Percentiles rank a stretch among this genome's conserved stretches.
Evolutionary conservation across 192 early-diverging fungal species (phyloP).

Genomic region (Backusella westeae): DNA sequence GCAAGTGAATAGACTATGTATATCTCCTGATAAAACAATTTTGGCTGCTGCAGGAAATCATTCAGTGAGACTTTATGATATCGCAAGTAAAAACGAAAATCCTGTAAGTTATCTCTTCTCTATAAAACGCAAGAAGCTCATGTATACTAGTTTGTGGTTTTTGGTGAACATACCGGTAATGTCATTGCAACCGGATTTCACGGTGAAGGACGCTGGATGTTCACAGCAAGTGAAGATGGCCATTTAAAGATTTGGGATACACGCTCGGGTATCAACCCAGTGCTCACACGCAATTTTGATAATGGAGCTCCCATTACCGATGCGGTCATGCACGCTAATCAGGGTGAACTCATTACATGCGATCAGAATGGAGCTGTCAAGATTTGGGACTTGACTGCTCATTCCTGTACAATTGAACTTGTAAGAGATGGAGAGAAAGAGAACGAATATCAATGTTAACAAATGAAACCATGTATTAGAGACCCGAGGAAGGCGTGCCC

Average conservation of each 20-base stretch:
- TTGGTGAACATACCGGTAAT: conserved; percentile 61
- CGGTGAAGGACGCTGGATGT: conserved; percentile 75
- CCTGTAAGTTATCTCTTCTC: conserved; percentile 45
- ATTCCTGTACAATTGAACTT: conserved; percentile 62
- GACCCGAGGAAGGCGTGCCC: conserved; percentile 77
- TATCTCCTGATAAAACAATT: conserved; percentile 86
- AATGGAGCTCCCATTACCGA: conserved; percentile 59
- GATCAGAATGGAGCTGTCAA: conserved; percentile 76
- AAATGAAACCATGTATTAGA: conserved; percentile 19
- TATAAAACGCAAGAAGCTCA: neutral
- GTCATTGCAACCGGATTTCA: conserved; percentile 63
- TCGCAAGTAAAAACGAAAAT: conserved; percentile 74
- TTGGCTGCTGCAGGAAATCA: conserved; percentile 87
- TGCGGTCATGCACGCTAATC: conserved; percentile 71
- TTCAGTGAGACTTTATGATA: conserved; percentile 79
- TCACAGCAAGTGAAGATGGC: conserved; percentile 73
- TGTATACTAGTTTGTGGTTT: conserved; percentile 41
- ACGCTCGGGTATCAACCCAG: conserved; percentile 44
- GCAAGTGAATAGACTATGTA: conserved; percentile 86
- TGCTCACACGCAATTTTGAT: conserved; percentile 53
- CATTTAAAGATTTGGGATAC: conserved; percentile 83
- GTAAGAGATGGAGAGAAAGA: conserved; percentile 22
- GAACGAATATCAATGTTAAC: neutral
- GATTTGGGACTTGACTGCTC: conserved; percentile 67
- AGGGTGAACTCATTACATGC: conserved; percentile 81